Base-by-base conservation (phyloP, 805 yeast species). In the Saccharomycopsis sp. region DNA sequence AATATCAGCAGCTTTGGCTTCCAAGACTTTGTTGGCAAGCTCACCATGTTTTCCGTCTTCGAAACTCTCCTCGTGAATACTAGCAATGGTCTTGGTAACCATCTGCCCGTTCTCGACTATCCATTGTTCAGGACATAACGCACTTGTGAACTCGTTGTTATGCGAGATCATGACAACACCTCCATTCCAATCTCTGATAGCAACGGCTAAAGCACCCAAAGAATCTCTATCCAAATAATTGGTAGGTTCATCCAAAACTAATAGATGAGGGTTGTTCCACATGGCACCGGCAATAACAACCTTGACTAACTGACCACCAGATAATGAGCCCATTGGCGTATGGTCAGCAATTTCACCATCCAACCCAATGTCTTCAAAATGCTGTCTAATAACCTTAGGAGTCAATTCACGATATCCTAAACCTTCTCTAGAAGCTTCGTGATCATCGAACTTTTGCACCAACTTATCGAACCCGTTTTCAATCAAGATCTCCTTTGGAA, bases 211-310 rank as follows among this genome's bases (percentile, higher is more conserved):
- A 52, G 97, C 99, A 73, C 98, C 99, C 62, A 92, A 79, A 24
- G 98, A 91, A 72, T 92, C 99, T 79, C 99, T 87, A 74, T 92
- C 99, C 75, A 92, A 79, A 79, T 94, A 92, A 77, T 92, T 92
- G 68, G 98, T 92, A 71, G 99, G 99, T 81, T 92, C 99, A 74
- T 92, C 99, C 61, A 92, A 80, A 50, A 92, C 99, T 63, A 92
- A 81, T 73, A 92, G 81, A 73, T 92, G 99, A 18, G 99, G 99
- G 71, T 92, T 94, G 75, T 94, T 92, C 99, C 99, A 92, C 94
- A 92, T 92, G 63, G 98, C 97, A 75, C 98, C 99, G 14, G 98
- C 98, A 76, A 92, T 92, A 61, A 92, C 99, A 63, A 92, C 98
- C 75, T 92, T 92, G 61, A 92, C 99, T 71, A 92, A 81, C 77